Conservation (phyloP, 2,329 filamentous ascomycete genomes). For the Fusarium setosum region DNA sequence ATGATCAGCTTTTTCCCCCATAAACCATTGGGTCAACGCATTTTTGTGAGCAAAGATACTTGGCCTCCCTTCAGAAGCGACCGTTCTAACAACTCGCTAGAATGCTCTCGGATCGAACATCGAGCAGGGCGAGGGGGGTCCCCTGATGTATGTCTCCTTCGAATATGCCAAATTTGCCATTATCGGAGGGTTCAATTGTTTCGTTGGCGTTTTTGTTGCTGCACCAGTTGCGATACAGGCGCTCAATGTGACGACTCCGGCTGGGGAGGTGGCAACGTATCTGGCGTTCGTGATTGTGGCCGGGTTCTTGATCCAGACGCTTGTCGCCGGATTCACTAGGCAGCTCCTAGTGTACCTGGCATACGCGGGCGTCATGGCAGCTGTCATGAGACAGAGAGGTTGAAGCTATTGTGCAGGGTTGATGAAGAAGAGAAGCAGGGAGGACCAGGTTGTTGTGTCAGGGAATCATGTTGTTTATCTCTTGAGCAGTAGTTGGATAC, state of each 20-base stretch:
- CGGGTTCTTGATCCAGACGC: constrained; percentile 13
- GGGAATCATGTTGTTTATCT: neutral
- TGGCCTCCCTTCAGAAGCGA: no score
- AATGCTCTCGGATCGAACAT: neutral
- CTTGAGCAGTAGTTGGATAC: neutral
- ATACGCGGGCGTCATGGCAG: constrained; percentile 21
- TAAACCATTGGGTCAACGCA: neutral
- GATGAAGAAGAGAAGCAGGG: neutral
- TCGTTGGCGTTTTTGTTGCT: constrained; percentile 5
- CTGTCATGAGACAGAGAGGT: constrained; percentile 13
- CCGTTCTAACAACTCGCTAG: neutral
- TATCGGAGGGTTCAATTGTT: constrained; percentile 13
- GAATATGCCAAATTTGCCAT: neutral
- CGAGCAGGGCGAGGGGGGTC: neutral
- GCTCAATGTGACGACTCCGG: constrained; percentile 4
- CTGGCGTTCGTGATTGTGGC: constrained; percentile 15
- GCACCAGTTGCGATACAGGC: constrained; percentile 18
- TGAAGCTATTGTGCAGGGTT: neutral
- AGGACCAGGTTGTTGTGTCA: no score
- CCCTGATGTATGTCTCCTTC: neutral
- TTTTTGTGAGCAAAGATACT: constrained; percentile 5
- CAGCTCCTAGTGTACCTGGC: constrained; percentile 22
- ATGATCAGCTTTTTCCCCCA: neutral
- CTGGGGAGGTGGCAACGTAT: constrained; percentile 5
- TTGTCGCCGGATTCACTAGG: constrained; percentile 8